Percentiles rank a stretch among this genome's conserved stretches.
Evolutionary conservation across 441 rosid genomes (phyloP).

Genomic region (Hura crepitans): DNA sequence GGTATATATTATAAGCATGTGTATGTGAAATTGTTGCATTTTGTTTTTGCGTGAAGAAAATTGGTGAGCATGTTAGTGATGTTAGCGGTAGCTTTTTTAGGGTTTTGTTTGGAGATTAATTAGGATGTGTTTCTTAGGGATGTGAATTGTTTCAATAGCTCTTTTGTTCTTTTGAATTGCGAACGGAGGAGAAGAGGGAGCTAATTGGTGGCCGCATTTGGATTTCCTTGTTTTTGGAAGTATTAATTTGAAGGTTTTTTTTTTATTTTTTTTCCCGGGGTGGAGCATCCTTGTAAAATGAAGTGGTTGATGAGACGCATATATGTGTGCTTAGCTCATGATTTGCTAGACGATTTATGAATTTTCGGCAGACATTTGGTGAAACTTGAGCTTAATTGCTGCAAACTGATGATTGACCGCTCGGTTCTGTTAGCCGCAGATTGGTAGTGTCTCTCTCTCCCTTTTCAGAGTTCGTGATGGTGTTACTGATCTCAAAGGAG

Average conservation of each 20-base stretch:
- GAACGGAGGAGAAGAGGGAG: constrained; percentile 24
- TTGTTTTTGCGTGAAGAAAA: constrained; percentile 40
- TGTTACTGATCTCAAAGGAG: constrained; percentile 33
- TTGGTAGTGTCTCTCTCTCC: constrained; percentile 18
- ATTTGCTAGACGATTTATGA: background rate
- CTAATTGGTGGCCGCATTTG: constrained; percentile 11
- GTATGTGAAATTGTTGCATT: constrained; percentile 25
- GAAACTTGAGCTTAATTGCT: background rate
- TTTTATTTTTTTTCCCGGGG: too few relatives aligned
- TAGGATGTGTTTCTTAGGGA: constrained; percentile 32
- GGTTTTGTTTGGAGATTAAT: constrained; percentile 28
- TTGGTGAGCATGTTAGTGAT: constrained; percentile 30
- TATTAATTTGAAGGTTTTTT: background rate
- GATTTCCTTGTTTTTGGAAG: constrained; percentile 7
- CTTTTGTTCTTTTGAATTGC: constrained; percentile 10
- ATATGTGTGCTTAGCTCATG: too few relatives aligned
- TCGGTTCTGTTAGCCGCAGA: constrained; percentile 10
- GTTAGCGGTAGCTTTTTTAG: constrained; percentile 28
- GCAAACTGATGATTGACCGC: constrained; percentile 13
- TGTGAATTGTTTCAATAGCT: constrained; percentile 31
- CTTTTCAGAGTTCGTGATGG: constrained; percentile 27
- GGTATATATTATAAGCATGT: constrained; percentile 37
- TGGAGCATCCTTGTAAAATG: too few relatives aligned
- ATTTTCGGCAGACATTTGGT: background rate
- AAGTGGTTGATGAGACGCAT: too few relatives aligned